These are phyloP conservation scores for Tetrastigma voinierianum DNA, from an alignment of 164 flowering plant genomes.

Conservation along the genomic window DNA sequence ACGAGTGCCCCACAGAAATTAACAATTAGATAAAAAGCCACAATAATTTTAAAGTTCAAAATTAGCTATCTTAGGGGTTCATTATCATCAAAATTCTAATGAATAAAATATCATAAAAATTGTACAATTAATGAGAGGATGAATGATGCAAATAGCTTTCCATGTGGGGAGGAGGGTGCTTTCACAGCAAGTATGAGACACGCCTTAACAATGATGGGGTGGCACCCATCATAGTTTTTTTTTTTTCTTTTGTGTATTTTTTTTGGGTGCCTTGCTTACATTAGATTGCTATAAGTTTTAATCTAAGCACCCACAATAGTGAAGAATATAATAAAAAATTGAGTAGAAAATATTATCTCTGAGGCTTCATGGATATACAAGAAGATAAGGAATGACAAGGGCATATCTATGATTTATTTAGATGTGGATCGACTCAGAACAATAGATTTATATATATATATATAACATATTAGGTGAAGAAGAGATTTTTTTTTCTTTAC, in stretches of 20 bases:
- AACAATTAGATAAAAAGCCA: too few species aligned
- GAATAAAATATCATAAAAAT: not conserved
- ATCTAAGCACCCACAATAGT: not conserved
- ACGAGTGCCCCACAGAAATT: too few species aligned
- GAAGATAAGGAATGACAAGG: constrained; percentile 13
- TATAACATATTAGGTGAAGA: constrained; percentile 1
- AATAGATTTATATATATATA: not conserved
- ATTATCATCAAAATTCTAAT: not conserved
- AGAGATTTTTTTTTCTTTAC: not conserved
- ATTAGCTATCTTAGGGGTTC: too few species aligned
- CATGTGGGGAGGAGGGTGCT: too few species aligned
- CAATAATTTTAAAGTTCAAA: too few species aligned
- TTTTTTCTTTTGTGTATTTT: fast-evolving
- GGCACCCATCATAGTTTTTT: not conserved
- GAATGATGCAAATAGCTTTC: too few species aligned
- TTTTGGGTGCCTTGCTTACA: too few species aligned
- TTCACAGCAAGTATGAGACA: not conserved
- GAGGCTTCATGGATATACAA: constrained; percentile 8
- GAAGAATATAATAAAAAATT: not conserved
- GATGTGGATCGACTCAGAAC: not conserved
- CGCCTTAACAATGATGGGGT: not conserved
- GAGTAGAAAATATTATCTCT: constrained; percentile 9
- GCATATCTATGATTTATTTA: too few species aligned
- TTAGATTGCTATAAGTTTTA: too few species aligned
- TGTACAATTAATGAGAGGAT: too few species aligned